Conservation (phyloP, 768 basidiomycete genomes). For the Thelephora ganbajun region DNA sequence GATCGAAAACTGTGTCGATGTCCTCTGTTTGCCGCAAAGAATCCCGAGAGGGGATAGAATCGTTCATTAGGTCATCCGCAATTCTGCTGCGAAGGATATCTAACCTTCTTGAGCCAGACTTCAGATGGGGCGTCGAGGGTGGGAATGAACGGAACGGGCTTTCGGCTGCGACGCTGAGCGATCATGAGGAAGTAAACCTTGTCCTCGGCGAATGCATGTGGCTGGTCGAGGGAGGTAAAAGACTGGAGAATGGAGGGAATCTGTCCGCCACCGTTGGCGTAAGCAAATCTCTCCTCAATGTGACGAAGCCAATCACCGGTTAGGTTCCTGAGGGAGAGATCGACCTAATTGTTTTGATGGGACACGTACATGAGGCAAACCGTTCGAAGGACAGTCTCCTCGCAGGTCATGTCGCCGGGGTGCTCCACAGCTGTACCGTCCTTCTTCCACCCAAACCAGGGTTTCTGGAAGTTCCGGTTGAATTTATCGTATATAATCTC, state of each 20-base stretch:
- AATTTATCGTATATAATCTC: slow-evolving; percentile 86
- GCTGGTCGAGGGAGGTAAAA: slow-evolving; percentile 75
- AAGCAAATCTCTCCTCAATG: slow-evolving; percentile 89
- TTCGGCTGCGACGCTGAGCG: slow-evolving; percentile 90
- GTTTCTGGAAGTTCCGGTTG: slow-evolving; percentile 92
- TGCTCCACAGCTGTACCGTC: slow-evolving; percentile 74
- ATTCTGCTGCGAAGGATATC: not conserved
- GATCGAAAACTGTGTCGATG: slow-evolving; percentile 97
- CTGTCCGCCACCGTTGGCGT: slow-evolving; percentile 57
- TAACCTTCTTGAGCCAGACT: slow-evolving; percentile 99
- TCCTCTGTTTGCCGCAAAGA: slow-evolving; percentile 97
- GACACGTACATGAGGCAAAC: slow-evolving; percentile 87
- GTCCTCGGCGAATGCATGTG: slow-evolving; percentile 72
- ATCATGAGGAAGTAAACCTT: slow-evolving; percentile 93
- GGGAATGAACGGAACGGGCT: slow-evolving; percentile 96
- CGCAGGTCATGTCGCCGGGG: slow-evolving; percentile 95
- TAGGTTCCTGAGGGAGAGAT: slow-evolving; percentile 80
- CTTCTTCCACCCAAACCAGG: slow-evolving; percentile 97
- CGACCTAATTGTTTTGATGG: slow-evolving; percentile 89
- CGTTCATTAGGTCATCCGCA: slow-evolving; percentile 4
- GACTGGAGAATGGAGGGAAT: slow-evolving; percentile 80
- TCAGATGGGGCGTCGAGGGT: slow-evolving; percentile 87
- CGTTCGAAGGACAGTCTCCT: slow-evolving; percentile 88
- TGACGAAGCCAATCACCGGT: slow-evolving; percentile 95
- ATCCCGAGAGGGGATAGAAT: slow-evolving; percentile 46